Percentiles rank a stretch among this genome's conserved stretches.
These are phyloP conservation scores for Darksidea phi DNA, from an alignment of 495 filamentous ascomycete species.

Conservation along the genomic window DNA sequence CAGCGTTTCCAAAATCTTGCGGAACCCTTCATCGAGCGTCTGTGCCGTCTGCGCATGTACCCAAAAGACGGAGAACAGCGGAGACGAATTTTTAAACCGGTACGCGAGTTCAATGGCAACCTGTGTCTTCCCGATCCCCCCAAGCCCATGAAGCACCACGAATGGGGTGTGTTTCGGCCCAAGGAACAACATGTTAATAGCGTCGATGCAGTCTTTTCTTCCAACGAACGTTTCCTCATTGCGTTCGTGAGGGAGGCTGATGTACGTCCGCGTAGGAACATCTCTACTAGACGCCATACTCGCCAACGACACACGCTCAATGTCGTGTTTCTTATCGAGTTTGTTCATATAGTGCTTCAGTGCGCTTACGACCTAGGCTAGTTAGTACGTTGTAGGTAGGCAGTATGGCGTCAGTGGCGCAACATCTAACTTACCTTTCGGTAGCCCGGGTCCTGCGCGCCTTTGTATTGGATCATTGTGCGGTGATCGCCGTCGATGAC, in stretches of 20 bases:
- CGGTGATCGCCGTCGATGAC: conserved; percentile 22
- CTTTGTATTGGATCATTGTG: conserved; percentile 7
- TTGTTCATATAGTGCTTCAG: conserved; percentile 18
- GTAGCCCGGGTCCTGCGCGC: conserved; percentile 15
- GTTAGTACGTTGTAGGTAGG: no score
- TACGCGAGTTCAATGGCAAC: conserved; percentile 13
- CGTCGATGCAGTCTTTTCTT: conserved; percentile 1
- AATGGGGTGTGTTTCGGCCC: conserved; percentile 14
- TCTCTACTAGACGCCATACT: conserved; percentile 8
- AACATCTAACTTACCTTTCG: no score
- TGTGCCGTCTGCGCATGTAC: conserved; percentile 4
- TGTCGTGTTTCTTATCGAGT: conserved; percentile 15
- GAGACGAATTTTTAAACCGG: conserved; percentile 13
- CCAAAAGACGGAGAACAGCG: conserved; percentile 13
- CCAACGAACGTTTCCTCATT: conserved; percentile 14
- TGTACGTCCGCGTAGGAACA: conserved; percentile 5
- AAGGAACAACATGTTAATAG: conserved; percentile 12
- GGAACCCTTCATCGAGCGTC: conserved; percentile 5
- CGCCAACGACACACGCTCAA: conserved; percentile 16
- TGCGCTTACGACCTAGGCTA: neutral
- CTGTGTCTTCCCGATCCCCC: conserved; percentile 21
- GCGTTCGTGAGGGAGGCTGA: conserved; percentile 13
- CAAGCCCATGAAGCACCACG: conserved; percentile 17
- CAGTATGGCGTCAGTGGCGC: no score
- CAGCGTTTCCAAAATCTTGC: conserved; percentile 2